Evolutionary conservation across 768 basidiomycete species (phyloP).

Genomic region (Rhizopogon vulgaris): DNA sequence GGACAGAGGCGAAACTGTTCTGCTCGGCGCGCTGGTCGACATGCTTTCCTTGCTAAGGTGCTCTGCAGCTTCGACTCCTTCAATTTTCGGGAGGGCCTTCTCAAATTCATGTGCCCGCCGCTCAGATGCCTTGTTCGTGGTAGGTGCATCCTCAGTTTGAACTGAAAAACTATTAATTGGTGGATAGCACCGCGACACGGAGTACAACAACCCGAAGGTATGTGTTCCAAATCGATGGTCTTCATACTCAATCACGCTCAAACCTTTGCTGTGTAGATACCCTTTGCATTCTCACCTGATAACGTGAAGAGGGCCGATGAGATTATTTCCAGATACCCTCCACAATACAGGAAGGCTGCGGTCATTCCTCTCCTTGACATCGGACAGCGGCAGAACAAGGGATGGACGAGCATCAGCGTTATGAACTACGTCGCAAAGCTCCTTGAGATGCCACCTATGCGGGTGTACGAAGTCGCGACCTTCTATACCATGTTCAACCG

Average conservation of each 20-base stretch:
- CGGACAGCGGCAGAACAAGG: conserved; percentile 95
- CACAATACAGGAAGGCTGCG: conserved; percentile 98
- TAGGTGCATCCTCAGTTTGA: conserved; percentile 34
- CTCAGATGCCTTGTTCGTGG: conserved; percentile 87
- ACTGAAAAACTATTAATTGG: conserved; percentile 8
- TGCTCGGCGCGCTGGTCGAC: background rate
- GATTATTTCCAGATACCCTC: conserved; percentile 90
- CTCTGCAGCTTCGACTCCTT: conserved; percentile 12
- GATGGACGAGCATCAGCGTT: conserved; percentile 96
- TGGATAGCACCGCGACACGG: conserved; percentile 85
- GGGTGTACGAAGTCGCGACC: conserved; percentile 97
- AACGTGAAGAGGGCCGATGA: conserved; percentile 83
- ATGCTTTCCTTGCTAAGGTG: conserved; percentile 19
- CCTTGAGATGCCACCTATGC: conserved; percentile 94
- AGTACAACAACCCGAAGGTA: conserved; percentile 91
- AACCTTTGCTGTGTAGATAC: conserved; percentile 49
- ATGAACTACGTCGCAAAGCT: conserved; percentile 98
- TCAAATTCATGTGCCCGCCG: conserved; percentile 38
- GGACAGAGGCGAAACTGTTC: background rate
- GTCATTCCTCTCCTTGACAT: conserved; percentile 95
- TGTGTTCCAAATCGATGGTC: conserved; percentile 4
- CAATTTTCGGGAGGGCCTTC: conserved; percentile 19
- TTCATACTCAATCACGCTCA: background rate
- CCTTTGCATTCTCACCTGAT: conserved; percentile 77
- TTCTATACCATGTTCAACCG: conserved; percentile 99